These are phyloP conservation scores for Phytopythium oedochilum DNA, from an alignment of 352 stramenopile species.

Conservation along the genomic window DNA sequence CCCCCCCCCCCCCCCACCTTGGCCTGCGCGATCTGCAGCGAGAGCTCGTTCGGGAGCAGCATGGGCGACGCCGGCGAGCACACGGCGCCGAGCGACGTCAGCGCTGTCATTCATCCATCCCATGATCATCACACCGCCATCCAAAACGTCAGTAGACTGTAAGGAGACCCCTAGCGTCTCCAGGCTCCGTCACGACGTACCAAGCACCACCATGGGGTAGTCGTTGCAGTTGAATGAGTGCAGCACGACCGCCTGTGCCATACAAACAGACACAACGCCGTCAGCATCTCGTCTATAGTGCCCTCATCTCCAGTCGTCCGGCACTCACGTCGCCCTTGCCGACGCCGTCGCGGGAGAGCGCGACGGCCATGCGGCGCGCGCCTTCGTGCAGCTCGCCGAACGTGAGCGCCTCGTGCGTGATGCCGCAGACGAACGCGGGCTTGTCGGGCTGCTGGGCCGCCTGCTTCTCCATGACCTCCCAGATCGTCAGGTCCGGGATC, in stretches of 20 bases:
- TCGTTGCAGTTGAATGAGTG: conserved; percentile 61
- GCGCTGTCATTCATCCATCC: conserved; percentile 22
- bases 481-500: conserved; percentile 39
- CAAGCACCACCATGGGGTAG: conserved; percentile 49
- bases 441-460: conserved; percentile 21
- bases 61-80: conserved; percentile 43
- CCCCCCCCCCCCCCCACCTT: too few species aligned
- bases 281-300: background rate
- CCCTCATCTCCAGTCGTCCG: too few species aligned
- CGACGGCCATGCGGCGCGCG: conserved; percentile 24
- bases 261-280: background rate
- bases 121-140: too few species aligned
- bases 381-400: conserved; percentile 31
- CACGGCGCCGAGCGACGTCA: conserved; percentile 35
- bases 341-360: conserved; percentile 32
- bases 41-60: conserved; percentile 31
- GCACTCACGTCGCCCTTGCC: conserved; percentile 30
- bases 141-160: background rate
- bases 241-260: conserved; percentile 28
- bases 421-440: conserved; percentile 34
- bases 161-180: too few species aligned
- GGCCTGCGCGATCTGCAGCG: conserved; percentile 26
- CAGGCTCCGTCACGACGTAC: conserved; percentile 17
- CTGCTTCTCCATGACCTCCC: conserved; percentile 35
- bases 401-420: conserved; percentile 34